A percentile compares a stretch with the other conserved stretches of the same genome.
Evolutionary conservation across 1,284 basidiomycete genomes (phyloP).

Genomic region (Kalmanozyma brasiliensis): DNA sequence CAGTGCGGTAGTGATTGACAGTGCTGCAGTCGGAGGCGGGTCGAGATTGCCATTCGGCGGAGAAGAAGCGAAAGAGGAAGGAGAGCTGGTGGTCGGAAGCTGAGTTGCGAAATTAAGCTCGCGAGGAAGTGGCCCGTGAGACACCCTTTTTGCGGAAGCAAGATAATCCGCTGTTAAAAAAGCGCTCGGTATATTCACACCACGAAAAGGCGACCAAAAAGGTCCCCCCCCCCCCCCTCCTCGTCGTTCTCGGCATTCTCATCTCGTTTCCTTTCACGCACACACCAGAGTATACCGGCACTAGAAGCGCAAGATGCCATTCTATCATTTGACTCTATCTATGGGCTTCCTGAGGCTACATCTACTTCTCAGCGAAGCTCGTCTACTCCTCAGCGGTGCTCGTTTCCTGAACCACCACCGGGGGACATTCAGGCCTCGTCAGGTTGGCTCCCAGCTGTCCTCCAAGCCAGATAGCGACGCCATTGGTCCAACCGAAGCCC

Average conservation of each 20-base stretch:
- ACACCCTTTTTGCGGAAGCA: neutral
- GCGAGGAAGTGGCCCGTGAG: conserved; percentile 11
- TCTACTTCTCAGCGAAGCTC: neutral
- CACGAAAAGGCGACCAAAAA: neutral
- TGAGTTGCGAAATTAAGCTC: neutral
- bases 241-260: conserved; percentile 1
- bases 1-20: conserved; percentile 10
- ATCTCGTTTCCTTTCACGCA: no score
- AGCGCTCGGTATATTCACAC: neutral
- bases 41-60: neutral
- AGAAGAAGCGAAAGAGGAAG: neutral
- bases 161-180: neutral
- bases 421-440: conserved; percentile 36
- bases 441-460: conserved; percentile 45
- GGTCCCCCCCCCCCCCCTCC: neutral
- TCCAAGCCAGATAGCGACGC: conserved; percentile 44
- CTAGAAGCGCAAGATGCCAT: no score
- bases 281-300: no score
- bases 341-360: no score
- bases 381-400: conserved; percentile 12
- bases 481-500: conserved; percentile 58
- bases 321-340: no score
- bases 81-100: neutral
- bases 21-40: neutral
- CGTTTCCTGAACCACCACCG: conserved; percentile 22